Evolutionary conservation across 805 yeast species (phyloP), one percentile per base, ranked within the genome.

Genomic region (Candida fluviatilis): DNA sequence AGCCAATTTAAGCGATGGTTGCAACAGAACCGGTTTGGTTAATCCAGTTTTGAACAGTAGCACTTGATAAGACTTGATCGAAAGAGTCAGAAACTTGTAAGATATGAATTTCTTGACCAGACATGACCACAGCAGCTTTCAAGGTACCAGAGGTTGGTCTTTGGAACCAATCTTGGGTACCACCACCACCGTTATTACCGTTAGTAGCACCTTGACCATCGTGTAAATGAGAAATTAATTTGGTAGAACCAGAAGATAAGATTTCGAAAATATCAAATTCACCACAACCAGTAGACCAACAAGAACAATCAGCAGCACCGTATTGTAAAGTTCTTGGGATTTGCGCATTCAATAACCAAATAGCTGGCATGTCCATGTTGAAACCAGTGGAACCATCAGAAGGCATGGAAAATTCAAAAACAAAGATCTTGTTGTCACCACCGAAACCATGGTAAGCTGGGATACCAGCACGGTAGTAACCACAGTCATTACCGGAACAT

Each of bases 241-340:
- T 80, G 59, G 72, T 68, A 46, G 86, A 79, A 50, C 96, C 96
- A 25, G 84, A 50, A 45, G 80, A 69, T 51, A 93, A 76, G 51
- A 91, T 75, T 76, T 93, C 99, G 56, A 91, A 93, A 55, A 89
- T 73, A 68, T 93, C 99, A 55, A 93, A 73, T 74, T 93, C 99
- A 71, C 99, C 99, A 71, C 99, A 93, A 45, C 98, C 98, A 39
- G 95, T 75, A 38, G 76, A 54, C 99, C 99, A 93, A 77, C 99
- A 93, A 26, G 97, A 88, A 74, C 98, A 93, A 15, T 76, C 60
- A 18, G 81, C 60, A 43, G 71, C 70, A 62, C 97, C 97, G 68
- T 93, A 93, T 71, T 93, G 98, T 56, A 82, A 68, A 50, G 97
- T 90, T 76, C 99, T 87, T 68, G 99, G 96, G 58, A 90, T 82